Base-by-base conservation (phyloP, 2,329 filamentous ascomycete genomes). In the Pleomassaria siparia region DNA sequence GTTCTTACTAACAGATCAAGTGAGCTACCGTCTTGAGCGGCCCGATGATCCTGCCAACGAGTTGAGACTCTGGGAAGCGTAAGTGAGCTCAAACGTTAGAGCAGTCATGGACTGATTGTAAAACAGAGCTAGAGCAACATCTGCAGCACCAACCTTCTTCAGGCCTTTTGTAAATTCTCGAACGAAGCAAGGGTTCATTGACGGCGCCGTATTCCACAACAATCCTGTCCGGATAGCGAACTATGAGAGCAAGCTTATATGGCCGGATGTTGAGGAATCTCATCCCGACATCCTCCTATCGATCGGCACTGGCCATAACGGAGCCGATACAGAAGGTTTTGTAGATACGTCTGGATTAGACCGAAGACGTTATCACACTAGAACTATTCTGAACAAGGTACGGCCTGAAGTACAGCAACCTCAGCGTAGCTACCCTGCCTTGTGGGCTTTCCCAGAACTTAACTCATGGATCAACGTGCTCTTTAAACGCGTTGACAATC, bases 171-270 rank as follows among this genome's bases (percentile, higher is more conserved):
- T 63, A 8, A 69, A 78, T 45, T 53, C 60, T n/a, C 58, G 67
- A 18, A 73, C 72, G 1, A 67, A 69, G 40, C 59, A 64, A 16
- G 63, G 56, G 1, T 79, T 74, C 48, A 53, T 73, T 2, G 76
- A 78, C 46, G 76, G 75, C 5, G 74, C 69, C 4, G 46, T 77
- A 2, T 67, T 69, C 15, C 67, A 72, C 50, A 72, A 74, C 37
- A 78, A 79, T 35, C 76, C 76, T 8, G 64, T 75, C 7, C 51
- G 60, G 5, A 65, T 78, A 41, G 76, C 75, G 1, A 70, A 78
- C 39, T 49, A 63, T 25, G 76, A 78, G 51, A 49, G 68, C 16
- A 69, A 66, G 43, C 47, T 58, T 4, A 47, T 63, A 21, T 65
- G 61, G 61, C 56, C 54, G 3, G 48, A 57, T 13, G 40, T 50